phyloP scores from a whole-genome alignment of 1,284 basidiomycete genomes.

The Boletus semigastroideus region DNA sequence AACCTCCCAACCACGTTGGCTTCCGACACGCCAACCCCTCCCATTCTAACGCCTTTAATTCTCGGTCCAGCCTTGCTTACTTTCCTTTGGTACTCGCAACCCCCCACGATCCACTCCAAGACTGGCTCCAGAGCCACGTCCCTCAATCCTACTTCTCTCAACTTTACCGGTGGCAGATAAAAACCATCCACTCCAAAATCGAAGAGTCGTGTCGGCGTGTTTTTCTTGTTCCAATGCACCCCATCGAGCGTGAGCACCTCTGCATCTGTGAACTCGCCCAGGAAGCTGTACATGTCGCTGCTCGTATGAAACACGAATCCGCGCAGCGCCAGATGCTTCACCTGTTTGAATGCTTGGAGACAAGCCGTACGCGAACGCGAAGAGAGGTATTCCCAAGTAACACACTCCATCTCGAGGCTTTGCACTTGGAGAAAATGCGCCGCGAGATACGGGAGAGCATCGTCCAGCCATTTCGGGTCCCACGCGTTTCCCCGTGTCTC shows the following conservation, averaged over 20 bases:
- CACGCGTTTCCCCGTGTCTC: slow-evolving; percentile 34
- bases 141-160: slow-evolving; percentile 31
- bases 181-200: slow-evolving; percentile 4
- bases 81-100: slow-evolving; percentile 11
- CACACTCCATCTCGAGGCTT: slow-evolving; percentile 28
- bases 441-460: slow-evolving; percentile 26
- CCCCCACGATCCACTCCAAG: slow-evolving; percentile 30
- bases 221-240: slow-evolving; percentile 26
- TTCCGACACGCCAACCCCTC: slow-evolving; percentile 28
- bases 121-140: slow-evolving; percentile 21
- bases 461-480: slow-evolving; percentile 36
- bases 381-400: slow-evolving; percentile 36
- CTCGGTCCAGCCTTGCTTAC: slow-evolving; percentile 3
- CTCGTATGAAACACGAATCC: slow-evolving; percentile 29
- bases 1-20: slow-evolving; percentile 29
- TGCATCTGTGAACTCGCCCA: slow-evolving; percentile 28
- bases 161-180: slow-evolving; percentile 18
- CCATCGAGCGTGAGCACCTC: slow-evolving; percentile 32
- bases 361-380: slow-evolving; percentile 28
- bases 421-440: slow-evolving; percentile 20
- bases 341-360: slow-evolving; percentile 24
- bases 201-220: slow-evolving; percentile 10
- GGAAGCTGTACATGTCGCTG: slow-evolving; percentile 29
- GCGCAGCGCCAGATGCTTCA: slow-evolving; percentile 22
- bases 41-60: slow-evolving; percentile 29